phyloP scores from a whole-genome alignment of 2,329 filamentous ascomycete genomes.

The Paraphoma chrysanthemicola region DNA sequence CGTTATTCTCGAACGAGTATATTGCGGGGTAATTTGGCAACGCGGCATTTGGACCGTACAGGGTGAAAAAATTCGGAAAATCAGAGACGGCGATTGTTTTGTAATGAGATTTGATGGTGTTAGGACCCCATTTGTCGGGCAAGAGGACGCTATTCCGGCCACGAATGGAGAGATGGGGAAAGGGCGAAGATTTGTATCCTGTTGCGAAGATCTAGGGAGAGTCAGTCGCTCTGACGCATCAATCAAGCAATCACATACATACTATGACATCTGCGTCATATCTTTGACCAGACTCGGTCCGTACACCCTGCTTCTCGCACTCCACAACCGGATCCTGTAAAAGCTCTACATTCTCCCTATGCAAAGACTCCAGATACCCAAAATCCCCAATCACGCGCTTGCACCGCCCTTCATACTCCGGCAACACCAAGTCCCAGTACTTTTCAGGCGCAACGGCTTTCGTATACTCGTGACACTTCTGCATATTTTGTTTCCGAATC shows the following conservation, averaged over 20 bases:
- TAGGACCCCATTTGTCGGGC: background rate
- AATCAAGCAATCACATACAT: background rate
- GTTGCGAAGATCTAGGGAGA: background rate
- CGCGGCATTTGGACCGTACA: background rate
- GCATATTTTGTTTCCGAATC: background rate
- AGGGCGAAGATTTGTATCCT: background rate
- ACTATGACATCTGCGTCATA: background rate
- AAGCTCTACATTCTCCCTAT: background rate
- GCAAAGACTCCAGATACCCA: background rate
- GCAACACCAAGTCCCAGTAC: background rate
- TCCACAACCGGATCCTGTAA: background rate
- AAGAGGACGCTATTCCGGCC: background rate
- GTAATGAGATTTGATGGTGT: background rate
- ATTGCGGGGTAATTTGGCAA: background rate
- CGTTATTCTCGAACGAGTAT: background rate
- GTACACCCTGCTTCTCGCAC: background rate
- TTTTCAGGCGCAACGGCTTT: background rate
- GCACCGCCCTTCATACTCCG: background rate
- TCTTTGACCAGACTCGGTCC: background rate
- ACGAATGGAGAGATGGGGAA: background rate
- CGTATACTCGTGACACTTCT: background rate
- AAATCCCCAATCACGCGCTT: background rate
- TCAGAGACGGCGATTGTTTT: background rate
- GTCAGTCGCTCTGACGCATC: no score
- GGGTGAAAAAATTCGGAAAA: background rate